A percentile compares a stretch with the other conserved stretches of the same genome.
These are phyloP conservation scores for Microcyclosporella mali DNA, from an alignment of 2,329 filamentous ascomycete species.

Conservation along the genomic window DNA sequence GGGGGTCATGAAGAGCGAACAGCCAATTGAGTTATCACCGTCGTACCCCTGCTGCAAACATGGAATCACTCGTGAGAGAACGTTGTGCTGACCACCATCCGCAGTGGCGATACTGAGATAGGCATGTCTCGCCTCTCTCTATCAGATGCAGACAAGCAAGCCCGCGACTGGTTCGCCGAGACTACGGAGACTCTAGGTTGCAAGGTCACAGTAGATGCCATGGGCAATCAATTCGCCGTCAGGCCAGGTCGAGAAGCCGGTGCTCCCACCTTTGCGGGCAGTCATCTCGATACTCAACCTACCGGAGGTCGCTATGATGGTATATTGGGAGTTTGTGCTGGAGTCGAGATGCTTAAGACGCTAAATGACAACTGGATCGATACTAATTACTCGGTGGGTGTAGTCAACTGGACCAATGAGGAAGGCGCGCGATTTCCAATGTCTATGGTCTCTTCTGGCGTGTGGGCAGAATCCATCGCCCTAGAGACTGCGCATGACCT, in stretches of 20 bases:
- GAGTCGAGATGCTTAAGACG: constrained; percentile 64
- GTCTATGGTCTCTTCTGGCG: constrained; percentile 67
- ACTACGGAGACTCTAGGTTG: constrained; percentile 60
- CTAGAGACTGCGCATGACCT: constrained; percentile 57
- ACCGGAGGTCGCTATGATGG: constrained; percentile 67
- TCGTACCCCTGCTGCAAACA: background rate
- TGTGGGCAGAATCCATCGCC: constrained; percentile 66
- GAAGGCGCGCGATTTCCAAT: constrained; percentile 75
- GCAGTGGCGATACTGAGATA: constrained; percentile 50
- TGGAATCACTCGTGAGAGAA: background rate
- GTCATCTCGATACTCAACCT: constrained; percentile 54
- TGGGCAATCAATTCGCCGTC: constrained; percentile 76
- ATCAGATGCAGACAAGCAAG: constrained; percentile 64
- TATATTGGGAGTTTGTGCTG: constrained; percentile 67
- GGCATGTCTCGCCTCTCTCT: constrained; percentile 72
- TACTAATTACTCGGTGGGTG: constrained; percentile 65
- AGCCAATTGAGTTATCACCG: constrained; percentile 19
- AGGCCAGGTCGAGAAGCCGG: constrained; percentile 56
- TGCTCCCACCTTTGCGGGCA: constrained; percentile 62
- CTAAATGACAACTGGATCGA: constrained; percentile 62
- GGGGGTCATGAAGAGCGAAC: constrained; percentile 16
- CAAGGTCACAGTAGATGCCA: constrained; percentile 61
- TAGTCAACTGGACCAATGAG: constrained; percentile 78
- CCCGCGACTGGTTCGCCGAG: constrained; percentile 68
- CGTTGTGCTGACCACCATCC: constrained; percentile 7